Percentiles rank a stretch among this genome's conserved stretches.
These are phyloP conservation scores for Colletotrichum agaves DNA, from an alignment of 2,329 filamentous ascomycete genomes.

Conservation along the genomic window DNA sequence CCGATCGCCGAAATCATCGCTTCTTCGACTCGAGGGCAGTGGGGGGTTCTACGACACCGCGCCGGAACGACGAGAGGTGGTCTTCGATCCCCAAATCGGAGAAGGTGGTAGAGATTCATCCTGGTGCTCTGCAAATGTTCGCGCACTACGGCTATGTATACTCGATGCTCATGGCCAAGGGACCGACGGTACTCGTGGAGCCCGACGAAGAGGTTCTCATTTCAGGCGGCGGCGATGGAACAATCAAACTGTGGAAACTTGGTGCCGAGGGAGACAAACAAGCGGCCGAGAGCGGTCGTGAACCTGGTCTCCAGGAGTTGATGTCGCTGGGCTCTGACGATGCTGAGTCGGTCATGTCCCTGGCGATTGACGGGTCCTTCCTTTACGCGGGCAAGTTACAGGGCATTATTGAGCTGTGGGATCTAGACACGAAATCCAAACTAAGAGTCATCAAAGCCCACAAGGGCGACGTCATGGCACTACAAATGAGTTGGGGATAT, in stretches of 20 bases:
- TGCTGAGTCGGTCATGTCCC: conserved; percentile 75
- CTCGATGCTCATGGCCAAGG: conserved; percentile 89
- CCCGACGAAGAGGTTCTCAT: conserved; percentile 84
- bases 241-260: conserved; percentile 92
- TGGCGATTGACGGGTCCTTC: conserved; percentile 90
- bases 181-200: conserved; percentile 73
- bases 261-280: conserved; percentile 45
- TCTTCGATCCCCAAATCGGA: conserved; percentile 62
- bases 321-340: conserved; percentile 72
- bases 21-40: conserved; percentile 95
- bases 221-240: conserved; percentile 92
- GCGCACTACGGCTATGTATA: conserved; percentile 97
- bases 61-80: conserved; percentile 71
- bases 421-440: conserved; percentile 92
- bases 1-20: conserved; percentile 80
- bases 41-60: conserved; percentile 81
- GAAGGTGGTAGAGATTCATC: conserved; percentile 80
- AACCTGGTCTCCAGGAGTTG: conserved; percentile 75
- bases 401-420: conserved; percentile 95
- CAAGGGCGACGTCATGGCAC: conserved; percentile 83
- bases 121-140: conserved; percentile 84
- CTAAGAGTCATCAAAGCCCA: conserved; percentile 87
- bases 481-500: conserved; percentile 86
- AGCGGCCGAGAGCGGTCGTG: conserved; percentile 61
- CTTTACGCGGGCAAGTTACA: conserved; percentile 90